Evolutionary conservation across 305 asterid species (phyloP).

Genomic region (Rubia balearica): DNA sequence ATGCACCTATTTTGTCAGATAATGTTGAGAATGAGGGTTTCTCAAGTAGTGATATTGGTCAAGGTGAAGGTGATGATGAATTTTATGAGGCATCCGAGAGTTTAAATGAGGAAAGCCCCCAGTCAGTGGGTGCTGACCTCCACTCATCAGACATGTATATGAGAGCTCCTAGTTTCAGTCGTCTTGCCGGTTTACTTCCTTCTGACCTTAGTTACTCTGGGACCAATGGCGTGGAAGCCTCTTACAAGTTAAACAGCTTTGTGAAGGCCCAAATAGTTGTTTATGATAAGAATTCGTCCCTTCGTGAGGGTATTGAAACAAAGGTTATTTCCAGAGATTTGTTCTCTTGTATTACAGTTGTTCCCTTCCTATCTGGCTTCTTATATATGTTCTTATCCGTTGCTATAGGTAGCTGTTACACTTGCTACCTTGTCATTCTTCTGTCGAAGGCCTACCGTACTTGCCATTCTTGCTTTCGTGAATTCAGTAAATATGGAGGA

Average conservation of each 20-base stretch:
- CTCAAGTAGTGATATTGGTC: conserved; percentile 33
- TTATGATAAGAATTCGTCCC: conserved; percentile 67
- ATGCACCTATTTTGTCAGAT: conserved; percentile 42
- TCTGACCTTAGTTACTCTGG: conserved; percentile 37
- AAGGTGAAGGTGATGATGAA: conserved; percentile 75
- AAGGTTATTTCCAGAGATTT: conserved; percentile 32
- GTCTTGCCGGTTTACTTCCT: conserved; percentile 72
- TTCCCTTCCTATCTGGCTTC: conserved; percentile 8
- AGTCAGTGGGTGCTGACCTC: conserved; percentile 26
- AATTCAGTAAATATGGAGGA: conserved; percentile 52
- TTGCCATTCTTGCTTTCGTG: conserved; percentile 76
- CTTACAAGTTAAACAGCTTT: conserved; percentile 64
- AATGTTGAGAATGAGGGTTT: conserved; percentile 28
- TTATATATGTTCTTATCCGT: conserved; percentile 2
- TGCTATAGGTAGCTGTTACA: conserved; percentile 78
- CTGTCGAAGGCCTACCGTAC: conserved; percentile 84
- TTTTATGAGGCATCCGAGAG: conserved; percentile 85
- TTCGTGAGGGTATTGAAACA: conserved; percentile 56
- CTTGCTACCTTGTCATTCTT: conserved; percentile 86
- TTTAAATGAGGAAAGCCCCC: conserved; percentile 68
- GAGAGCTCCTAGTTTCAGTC: conserved; percentile 64
- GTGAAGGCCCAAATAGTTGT: conserved; percentile 85
- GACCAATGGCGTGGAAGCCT: conserved; percentile 38
- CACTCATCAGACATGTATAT: conserved; percentile 28
- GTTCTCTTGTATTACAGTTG: background rate